Evolutionary conservation across 2,329 filamentous ascomycete genomes (phyloP), one percentile per base, ranked within the genome.

Genomic region (Coniochaeta hoffmannii): DNA sequence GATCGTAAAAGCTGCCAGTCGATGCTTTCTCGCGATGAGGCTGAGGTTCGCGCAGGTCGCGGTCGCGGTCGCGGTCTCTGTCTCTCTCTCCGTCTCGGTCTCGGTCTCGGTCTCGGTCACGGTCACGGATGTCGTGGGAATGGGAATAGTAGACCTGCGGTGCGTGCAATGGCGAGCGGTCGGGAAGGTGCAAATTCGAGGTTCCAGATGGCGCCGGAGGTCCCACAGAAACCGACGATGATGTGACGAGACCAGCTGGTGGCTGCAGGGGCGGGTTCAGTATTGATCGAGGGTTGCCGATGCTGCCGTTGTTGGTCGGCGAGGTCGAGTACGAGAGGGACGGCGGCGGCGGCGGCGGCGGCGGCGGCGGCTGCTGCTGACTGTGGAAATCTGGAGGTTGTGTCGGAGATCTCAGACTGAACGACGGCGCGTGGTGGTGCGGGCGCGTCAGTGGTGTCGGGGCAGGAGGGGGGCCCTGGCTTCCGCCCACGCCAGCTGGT

Each of bases 1-100:
- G 78, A 62, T 81, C 78, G 70, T 81, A 81, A 68, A 78, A 79
- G 66, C 74, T 73, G 63, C 76, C 69, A 55, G 70, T 66, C 15
- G 68, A 65, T 54, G 71, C 63, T 64, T 74, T 73, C 54, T 73
- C 72, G 65, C 69, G 73, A 35, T n/a, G 31, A 17, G 2, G n/a
- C n/a, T n/a, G n/a, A n/a, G 30, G 24, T 28, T 54, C 51, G 24
- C 58, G 49, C 12, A 31, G 57, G 22, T 63, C 68, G 58, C 57
- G 70, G 59, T 60, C 68, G 17, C 22, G 50, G n/a, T 53, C 50
- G 24, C 50, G 50, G 50, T 53, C 50, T 35, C 31, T 31, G 24
- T 53, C 50, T 26, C 50, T 15, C 12, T 38, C 50, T 32, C 50
- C 56, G 17, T 63, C 68, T 57, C 57, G 70, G 60, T 53, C 50